These are phyloP conservation scores for Nicotiana tomentosiformis DNA, from an alignment of 257 asterid genomes.

Conservation along the genomic window DNA sequence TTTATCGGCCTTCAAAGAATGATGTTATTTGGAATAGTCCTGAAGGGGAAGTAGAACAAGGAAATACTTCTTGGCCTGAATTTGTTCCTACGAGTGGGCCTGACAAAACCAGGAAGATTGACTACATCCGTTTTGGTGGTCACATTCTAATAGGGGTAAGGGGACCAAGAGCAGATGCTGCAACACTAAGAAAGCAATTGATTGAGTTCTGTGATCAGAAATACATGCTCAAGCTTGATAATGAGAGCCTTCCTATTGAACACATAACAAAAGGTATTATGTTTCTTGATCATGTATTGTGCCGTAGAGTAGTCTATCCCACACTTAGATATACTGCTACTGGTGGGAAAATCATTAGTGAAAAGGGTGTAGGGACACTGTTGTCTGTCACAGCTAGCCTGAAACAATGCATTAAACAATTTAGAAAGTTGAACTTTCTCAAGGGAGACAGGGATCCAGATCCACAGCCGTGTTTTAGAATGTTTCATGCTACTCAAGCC, in stretches of 20 bases:
- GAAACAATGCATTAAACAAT: constrained; percentile 86
- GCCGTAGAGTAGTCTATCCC: constrained; percentile 93
- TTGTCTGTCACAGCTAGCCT: constrained; percentile 94
- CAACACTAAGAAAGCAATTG: constrained; percentile 73
- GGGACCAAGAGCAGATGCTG: constrained; percentile 98
- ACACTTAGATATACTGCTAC: constrained; percentile 91
- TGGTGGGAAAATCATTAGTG: constrained; percentile 96
- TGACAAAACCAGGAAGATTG: constrained; percentile 89
- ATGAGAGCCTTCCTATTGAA: constrained; percentile 85
- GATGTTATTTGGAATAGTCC: constrained; percentile 93
- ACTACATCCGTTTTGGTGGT: constrained; percentile 87
- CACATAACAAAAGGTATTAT: constrained; percentile 95
- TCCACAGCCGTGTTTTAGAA: constrained; percentile 96
- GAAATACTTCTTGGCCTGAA: constrained; percentile 98
- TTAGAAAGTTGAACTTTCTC: constrained; percentile 68
- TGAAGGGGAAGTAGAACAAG: constrained; percentile 79
- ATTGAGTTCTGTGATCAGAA: constrained; percentile 85
- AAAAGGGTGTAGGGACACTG: constrained; percentile 91
- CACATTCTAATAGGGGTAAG: constrained; percentile 89
- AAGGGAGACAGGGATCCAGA: constrained; percentile 98
- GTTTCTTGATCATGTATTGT: constrained; percentile 95
- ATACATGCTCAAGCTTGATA: constrained; percentile 85
- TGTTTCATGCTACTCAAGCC: constrained; percentile 99
- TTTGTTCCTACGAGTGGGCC: constrained; percentile 97
- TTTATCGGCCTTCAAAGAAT: constrained; percentile 69